These are phyloP conservation scores for Carallia pectinifolia DNA, from an alignment of 345 rosid genomes.

Conservation along the genomic window DNA sequence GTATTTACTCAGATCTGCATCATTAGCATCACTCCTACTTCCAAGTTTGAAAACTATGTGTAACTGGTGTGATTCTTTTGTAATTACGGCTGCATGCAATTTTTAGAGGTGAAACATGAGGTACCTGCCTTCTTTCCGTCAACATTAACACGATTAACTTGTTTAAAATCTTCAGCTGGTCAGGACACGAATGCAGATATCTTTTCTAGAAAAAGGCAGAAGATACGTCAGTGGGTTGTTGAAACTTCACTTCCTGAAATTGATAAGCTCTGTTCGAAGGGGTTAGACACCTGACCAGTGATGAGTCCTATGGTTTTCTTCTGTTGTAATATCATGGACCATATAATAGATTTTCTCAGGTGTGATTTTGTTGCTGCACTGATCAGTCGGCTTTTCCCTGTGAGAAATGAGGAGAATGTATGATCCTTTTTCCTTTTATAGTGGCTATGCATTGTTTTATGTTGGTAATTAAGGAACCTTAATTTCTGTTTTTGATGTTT, in stretches of 20 bases:
- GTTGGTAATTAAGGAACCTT: constrained; percentile 12
- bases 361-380: constrained; percentile 49
- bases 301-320: constrained; percentile 7
- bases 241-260: constrained; percentile 47
- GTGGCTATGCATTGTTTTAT: constrained; percentile 15
- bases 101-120: neutral
- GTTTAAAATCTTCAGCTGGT: constrained; percentile 36
- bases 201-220: constrained; percentile 55
- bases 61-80: neutral
- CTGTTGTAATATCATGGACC: constrained; percentile 26
- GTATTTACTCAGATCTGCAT: no score
- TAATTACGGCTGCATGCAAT: neutral
- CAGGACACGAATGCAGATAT: constrained; percentile 31
- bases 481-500: constrained; percentile 34
- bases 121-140: neutral
- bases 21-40: no score
- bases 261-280: constrained; percentile 40
- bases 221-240: constrained; percentile 50
- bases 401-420: constrained; percentile 44
- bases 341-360: constrained; percentile 42
- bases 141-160: constrained; percentile 8
- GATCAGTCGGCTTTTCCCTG: constrained; percentile 49
- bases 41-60: no score
- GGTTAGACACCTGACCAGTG: constrained; percentile 38
- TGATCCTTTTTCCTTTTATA: constrained; percentile 20